Conservation (phyloP, 352 stramenopile genomes). For the Phytophthora europaea region DNA sequence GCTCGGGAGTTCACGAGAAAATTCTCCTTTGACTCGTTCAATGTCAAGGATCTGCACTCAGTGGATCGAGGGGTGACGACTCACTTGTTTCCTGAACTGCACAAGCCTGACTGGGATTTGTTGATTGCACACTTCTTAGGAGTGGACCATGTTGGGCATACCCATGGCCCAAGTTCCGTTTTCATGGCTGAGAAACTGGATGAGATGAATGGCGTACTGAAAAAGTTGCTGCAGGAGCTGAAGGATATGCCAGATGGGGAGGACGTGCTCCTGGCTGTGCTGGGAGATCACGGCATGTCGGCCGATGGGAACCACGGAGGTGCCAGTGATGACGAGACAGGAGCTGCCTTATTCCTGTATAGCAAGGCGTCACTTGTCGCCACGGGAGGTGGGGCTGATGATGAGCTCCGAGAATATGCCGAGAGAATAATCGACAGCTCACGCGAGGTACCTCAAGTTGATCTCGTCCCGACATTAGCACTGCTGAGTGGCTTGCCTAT, state of each 20-base stretch:
- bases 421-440: constrained; percentile 37
- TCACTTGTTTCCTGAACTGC: constrained; percentile 82
- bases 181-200: constrained; percentile 96
- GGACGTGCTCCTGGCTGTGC: constrained; percentile 92
- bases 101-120: constrained; percentile 75
- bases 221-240: constrained; percentile 73
- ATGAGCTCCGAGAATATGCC: constrained; percentile 35
- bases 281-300: constrained; percentile 99
- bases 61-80: constrained; percentile 95
- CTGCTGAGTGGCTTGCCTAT: constrained; percentile 96
- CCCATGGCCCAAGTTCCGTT: constrained; percentile 93
- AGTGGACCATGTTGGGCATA: constrained; percentile 99
- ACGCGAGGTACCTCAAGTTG: constrained; percentile 92
- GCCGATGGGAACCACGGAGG: constrained; percentile 98
- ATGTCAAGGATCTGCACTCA: constrained; percentile 98
- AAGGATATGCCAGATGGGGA: constrained; percentile 61
- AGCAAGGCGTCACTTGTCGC: constrained; percentile 59
- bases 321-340: constrained; percentile 95
- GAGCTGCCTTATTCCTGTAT: constrained; percentile 96
- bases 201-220: constrained; percentile 96
- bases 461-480: constrained; percentile 97
- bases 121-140: constrained; percentile 92
- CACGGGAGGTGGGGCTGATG: constrained; percentile 3
- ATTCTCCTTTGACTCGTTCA: constrained; percentile 98
- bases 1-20: constrained; percentile 90